A percentile compares a stretch with the other conserved stretches of the same genome.
Conservation (phyloP, 306 rosid species). For the Pyrus communis region DNA sequence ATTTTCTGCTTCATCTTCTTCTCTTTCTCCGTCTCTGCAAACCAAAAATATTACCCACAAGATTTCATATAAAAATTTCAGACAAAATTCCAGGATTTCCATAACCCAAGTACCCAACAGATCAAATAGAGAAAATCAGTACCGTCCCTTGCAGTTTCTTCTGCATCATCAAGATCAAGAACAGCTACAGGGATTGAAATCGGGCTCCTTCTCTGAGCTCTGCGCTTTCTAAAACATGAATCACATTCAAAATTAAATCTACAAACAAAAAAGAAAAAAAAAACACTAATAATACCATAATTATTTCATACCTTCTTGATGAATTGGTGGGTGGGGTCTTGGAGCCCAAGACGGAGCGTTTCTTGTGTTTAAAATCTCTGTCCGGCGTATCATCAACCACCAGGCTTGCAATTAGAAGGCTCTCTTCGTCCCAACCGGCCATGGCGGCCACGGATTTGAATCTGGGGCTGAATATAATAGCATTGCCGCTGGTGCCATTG, state of each 20-base stretch:
- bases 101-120: no score
- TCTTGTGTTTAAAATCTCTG: slow-evolving; percentile 42
- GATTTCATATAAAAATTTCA: neutral
- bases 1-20: slow-evolving; percentile 14
- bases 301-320: slow-evolving; percentile 38
- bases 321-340: slow-evolving; percentile 65
- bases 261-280: neutral
- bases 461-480: slow-evolving; percentile 51
- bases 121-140: neutral
- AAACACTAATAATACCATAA: neutral
- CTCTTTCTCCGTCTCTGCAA: slow-evolving; percentile 42
- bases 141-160: slow-evolving; percentile 51
- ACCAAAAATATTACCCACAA: neutral
- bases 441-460: slow-evolving; percentile 84
- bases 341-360: slow-evolving; percentile 33
- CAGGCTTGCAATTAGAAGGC: slow-evolving; percentile 58
- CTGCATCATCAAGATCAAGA: slow-evolving; percentile 73
- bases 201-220: slow-evolving; percentile 45
- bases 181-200: slow-evolving; percentile 34
- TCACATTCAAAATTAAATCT: neutral
- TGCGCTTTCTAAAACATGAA: slow-evolving; percentile 54
- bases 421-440: slow-evolving; percentile 99
- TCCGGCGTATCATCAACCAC: slow-evolving; percentile 85
- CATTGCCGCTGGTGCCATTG: slow-evolving; percentile 16
- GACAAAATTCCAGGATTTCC: neutral